Percentiles rank a stretch among this genome's conserved stretches.
These are phyloP conservation scores for Ceratocystis diversiconidia DNA, from an alignment of 2,329 filamentous ascomycete genomes.

Conservation along the genomic window DNA sequence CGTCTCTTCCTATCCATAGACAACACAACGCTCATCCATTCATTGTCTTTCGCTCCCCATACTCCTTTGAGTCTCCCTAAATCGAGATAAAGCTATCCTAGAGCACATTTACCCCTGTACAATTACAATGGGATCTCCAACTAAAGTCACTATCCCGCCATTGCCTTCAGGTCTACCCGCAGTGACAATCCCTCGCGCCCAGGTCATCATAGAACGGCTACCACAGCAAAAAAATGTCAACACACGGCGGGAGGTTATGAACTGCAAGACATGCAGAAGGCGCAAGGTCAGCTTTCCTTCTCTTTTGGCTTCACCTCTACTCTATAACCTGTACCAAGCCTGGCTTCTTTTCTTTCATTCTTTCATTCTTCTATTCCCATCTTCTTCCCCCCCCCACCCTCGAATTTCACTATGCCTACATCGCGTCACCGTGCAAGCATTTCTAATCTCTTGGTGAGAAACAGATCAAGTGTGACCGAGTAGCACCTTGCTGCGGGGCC, in stretches of 20 bases:
- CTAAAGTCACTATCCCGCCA: background rate
- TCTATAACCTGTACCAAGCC: background rate
- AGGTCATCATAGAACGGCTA: conserved; percentile 68
- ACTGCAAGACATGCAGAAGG: conserved; percentile 88
- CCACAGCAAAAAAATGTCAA: conserved; percentile 54
- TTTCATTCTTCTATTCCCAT: too few relatives aligned
- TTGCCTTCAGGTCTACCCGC: conserved; percentile 19
- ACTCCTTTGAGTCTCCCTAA: background rate
- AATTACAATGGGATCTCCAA: background rate
- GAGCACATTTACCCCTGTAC: background rate
- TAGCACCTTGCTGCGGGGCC: conserved; percentile 73
- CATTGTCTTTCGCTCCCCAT: too few relatives aligned
- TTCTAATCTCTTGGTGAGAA: background rate
- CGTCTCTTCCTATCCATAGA: background rate
- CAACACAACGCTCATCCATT: background rate
- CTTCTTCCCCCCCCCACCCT: too few relatives aligned
- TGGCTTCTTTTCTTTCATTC: too few relatives aligned
- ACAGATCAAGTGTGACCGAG: conserved; percentile 83
- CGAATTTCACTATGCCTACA: too few relatives aligned
- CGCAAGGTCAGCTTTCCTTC: conserved; percentile 51
- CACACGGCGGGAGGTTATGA: conserved; percentile 81
- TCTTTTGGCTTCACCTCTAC: background rate
- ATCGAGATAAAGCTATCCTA: background rate
- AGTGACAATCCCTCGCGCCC: conserved; percentile 53
- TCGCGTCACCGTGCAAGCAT: background rate